A percentile compares a stretch with the other conserved stretches of the same genome.
Conservation (phyloP, 2,329 filamentous ascomycete species). For the Colletotrichum tamarilloi region DNA sequence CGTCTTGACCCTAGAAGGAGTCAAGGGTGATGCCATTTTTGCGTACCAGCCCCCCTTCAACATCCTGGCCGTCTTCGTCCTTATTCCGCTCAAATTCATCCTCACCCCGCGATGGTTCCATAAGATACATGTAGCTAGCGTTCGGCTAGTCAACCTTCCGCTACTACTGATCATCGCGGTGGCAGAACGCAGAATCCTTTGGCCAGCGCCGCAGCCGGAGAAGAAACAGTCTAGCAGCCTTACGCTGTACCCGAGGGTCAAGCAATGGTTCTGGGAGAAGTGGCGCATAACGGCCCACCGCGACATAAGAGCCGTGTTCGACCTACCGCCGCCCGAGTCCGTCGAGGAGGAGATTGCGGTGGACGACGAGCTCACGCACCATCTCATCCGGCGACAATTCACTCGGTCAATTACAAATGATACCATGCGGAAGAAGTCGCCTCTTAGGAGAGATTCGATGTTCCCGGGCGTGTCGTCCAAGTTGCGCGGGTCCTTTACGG, state of each 20-base stretch:
- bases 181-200: conserved; percentile 77
- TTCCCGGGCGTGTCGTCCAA: conserved; percentile 64
- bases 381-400: conserved; percentile 69
- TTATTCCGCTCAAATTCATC: conserved; percentile 83
- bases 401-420: conserved; percentile 56
- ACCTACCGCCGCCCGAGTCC: conserved; percentile 73
- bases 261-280: conserved; percentile 72
- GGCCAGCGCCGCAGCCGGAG: conserved; percentile 51
- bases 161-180: conserved; percentile 77
- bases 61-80: conserved; percentile 77
- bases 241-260: conserved; percentile 41
- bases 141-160: conserved; percentile 80
- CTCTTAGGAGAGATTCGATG: conserved; percentile 66
- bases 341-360: conserved; percentile 67
- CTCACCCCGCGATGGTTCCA: conserved; percentile 88
- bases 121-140: conserved; percentile 84
- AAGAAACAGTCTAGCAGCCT: conserved; percentile 37
- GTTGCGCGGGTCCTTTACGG: conserved; percentile 60
- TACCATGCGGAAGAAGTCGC: conserved; percentile 42
- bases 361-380: conserved; percentile 68
- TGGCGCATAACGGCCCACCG: conserved; percentile 77
- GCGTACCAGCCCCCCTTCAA: conserved; percentile 88
- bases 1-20: conserved; percentile 85
- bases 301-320: conserved; percentile 79
- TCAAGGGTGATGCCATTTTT: conserved; percentile 86